Conservation (phyloP, 805 yeast species). For the Schizosaccharomyces japonicus region DNA sequence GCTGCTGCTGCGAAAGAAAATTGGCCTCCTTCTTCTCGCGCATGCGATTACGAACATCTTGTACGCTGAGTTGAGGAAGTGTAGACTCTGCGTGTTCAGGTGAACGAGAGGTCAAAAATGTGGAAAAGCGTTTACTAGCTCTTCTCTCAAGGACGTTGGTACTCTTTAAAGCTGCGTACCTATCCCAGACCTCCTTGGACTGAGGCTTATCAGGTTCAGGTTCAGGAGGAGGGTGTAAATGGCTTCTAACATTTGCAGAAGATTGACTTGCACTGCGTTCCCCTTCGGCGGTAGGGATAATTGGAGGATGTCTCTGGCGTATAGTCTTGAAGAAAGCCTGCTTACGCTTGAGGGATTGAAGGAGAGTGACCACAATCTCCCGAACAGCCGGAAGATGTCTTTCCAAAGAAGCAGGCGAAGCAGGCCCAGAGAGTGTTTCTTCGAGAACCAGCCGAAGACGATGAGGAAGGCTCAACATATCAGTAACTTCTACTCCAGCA, state of each 20-base stretch:
- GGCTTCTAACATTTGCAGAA: no score
- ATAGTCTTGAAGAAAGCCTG: conserved; percentile 21
- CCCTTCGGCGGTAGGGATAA: no score
- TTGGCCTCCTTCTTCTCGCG: no score
- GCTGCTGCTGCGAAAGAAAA: no score
- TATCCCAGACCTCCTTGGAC: no score
- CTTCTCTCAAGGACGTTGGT: conserved; percentile 69
- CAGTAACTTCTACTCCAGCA: conserved; percentile 51
- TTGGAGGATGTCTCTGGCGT: background rate
- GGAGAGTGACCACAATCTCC: conserved; percentile 56
- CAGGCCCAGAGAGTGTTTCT: conserved; percentile 60
- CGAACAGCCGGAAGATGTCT: conserved; percentile 62
- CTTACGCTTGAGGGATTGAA: conserved; percentile 59
- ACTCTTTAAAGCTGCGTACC: conserved; percentile 52
- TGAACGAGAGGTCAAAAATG: no score
- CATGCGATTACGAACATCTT: no score
- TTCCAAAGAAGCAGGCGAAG: conserved; percentile 63
- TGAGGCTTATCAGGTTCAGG: no score
- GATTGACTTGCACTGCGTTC: no score
- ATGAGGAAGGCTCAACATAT: conserved; percentile 76
- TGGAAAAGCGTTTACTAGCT: conserved; percentile 83
- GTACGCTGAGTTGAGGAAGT: no score
- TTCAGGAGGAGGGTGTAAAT: no score
- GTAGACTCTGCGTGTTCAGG: no score
- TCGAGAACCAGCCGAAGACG: conserved; percentile 59